A percentile compares a stretch with the other conserved stretches of the same genome.
These are phyloP conservation scores for Cudoniella acicularis DNA, from an alignment of 495 filamentous ascomycete species.

Conservation along the genomic window DNA sequence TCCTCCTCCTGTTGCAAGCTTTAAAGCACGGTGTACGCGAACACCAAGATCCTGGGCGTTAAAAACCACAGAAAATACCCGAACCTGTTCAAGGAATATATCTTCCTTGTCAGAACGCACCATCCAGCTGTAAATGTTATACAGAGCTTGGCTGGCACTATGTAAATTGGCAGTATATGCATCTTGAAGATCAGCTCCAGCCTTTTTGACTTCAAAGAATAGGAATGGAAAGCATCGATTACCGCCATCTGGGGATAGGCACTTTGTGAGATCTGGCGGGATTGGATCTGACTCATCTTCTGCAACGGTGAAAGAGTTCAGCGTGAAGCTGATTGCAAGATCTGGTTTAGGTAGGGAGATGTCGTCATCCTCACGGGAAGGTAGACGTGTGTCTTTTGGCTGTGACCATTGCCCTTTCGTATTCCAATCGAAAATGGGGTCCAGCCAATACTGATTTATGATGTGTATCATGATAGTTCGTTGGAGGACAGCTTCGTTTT, in stretches of 20 bases:
- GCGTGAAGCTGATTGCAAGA: not conserved
- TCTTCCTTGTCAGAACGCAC: not conserved
- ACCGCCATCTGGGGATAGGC: not conserved
- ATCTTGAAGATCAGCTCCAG: not conserved
- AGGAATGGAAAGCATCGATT: not conserved
- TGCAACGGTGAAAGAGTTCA: not conserved
- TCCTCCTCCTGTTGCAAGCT: not conserved
- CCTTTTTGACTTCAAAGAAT: not conserved
- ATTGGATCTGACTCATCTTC: not conserved
- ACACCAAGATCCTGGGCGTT: not conserved
- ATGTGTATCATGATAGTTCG: not conserved
- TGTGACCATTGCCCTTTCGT: not conserved
- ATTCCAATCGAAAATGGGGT: not conserved
- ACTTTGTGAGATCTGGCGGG: not conserved
- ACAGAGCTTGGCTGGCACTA: not conserved
- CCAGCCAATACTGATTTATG: not conserved
- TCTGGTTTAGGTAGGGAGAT: not conserved
- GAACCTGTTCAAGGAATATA: not conserved
- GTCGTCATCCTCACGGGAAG: not conserved
- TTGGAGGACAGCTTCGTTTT: not conserved
- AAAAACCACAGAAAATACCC: not conserved
- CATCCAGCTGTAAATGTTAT: not conserved
- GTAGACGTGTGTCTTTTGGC: not conserved
- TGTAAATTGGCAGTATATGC: not conserved
- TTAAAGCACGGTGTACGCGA: conserved; percentile 3